Evolutionary conservation across 345 rosid species (phyloP), one percentile per base, ranked within the genome.

Genomic region (Diplotaxis tenuifolia): DNA sequence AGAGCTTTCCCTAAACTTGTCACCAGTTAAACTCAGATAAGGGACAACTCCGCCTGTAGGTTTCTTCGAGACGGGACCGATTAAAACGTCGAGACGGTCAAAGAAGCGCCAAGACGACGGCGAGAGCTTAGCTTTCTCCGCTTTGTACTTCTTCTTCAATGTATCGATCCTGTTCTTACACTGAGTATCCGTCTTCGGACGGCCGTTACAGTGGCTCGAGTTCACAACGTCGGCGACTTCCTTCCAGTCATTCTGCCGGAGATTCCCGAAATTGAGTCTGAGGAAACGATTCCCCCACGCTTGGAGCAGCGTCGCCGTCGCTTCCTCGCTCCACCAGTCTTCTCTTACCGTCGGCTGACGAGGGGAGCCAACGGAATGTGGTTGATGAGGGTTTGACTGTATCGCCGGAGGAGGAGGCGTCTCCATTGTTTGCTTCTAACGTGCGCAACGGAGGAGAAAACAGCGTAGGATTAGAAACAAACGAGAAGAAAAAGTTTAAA

Each of bases 261-360:
- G 93, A 67, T 85, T 88, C 2, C 97, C 92, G 10, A 92, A 78
- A 86, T 89, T 87, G 60, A 88, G 89, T 49, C 80, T 77, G 7
- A 86, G 23, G 79, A 79, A 92, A 15, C 96, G 93, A 40, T 81
- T 79, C 3, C 97, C 96, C 97, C 99, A 94, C 2, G 91, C 92
- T 62, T 88, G 86, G 64, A 94, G 81, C 21, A 94, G 87, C 19
- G 88, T 83, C 29, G 59, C 81, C 28, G 96, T 91, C 22, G 96
- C 96, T 32, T 75, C 92, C 54, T 88, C 96, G 72, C 86, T 88
- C 98, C 98, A 94, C 79, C 96, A 91, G 75, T 94, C 97, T 68
- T 91, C 99, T 34, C 96, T 82, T 66, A 86, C 87, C 61, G 80
- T 31, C 38, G 72, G 65, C 47, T 47, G 19, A 63, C 75, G 79